These are phyloP conservation scores for Ustanciosporium gigantosporum DNA, from an alignment of 1,284 basidiomycete species.

Conservation along the genomic window DNA sequence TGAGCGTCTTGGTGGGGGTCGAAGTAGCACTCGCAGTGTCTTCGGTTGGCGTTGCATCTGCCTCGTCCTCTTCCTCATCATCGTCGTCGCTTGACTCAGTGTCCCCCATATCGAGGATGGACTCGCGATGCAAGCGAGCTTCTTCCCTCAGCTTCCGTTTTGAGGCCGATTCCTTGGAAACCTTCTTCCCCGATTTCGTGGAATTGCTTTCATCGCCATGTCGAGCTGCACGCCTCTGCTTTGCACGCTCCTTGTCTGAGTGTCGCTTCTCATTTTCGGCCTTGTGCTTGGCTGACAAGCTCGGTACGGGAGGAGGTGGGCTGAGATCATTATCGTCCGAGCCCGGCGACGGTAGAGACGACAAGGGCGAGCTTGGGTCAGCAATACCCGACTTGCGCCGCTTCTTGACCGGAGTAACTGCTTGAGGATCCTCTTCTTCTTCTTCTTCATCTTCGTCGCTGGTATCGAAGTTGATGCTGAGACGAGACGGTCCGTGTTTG, in stretches of 20 bases:
- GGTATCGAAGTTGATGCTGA: neutral
- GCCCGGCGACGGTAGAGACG: slow-evolving; percentile 32
- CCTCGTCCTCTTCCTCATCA: neutral
- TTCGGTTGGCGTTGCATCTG: neutral
- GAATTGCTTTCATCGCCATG: slow-evolving; percentile 5
- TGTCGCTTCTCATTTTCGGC: slow-evolving; percentile 14
- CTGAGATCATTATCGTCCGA: slow-evolving; percentile 13
- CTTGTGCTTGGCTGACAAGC: slow-evolving; percentile 19
- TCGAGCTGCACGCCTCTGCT: slow-evolving; percentile 25
- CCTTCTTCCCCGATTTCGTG: slow-evolving; percentile 1
- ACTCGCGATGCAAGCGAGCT: slow-evolving; percentile 27
- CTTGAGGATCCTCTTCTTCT: neutral
- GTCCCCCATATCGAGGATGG: slow-evolving; percentile 35
- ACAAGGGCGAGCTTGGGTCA: slow-evolving; percentile 37
- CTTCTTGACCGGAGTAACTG: slow-evolving; percentile 24
- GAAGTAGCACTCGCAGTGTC: too few relatives aligned
- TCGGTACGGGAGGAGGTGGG: slow-evolving; percentile 18
- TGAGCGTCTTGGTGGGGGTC: too few relatives aligned
- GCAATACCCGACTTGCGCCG: slow-evolving; percentile 33
- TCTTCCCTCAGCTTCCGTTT: slow-evolving; percentile 21
- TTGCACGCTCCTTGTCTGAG: slow-evolving; percentile 25
- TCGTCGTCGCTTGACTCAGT: slow-evolving; percentile 35
- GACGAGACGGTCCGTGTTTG: neutral
- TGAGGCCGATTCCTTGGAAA: slow-evolving; percentile 17
- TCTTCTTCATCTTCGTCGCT: slow-evolving; percentile 2